Evolutionary conservation across 345 rosid species (phyloP), one percentile per base, ranked within the genome.

Genomic region (Populus ilicifolia): DNA sequence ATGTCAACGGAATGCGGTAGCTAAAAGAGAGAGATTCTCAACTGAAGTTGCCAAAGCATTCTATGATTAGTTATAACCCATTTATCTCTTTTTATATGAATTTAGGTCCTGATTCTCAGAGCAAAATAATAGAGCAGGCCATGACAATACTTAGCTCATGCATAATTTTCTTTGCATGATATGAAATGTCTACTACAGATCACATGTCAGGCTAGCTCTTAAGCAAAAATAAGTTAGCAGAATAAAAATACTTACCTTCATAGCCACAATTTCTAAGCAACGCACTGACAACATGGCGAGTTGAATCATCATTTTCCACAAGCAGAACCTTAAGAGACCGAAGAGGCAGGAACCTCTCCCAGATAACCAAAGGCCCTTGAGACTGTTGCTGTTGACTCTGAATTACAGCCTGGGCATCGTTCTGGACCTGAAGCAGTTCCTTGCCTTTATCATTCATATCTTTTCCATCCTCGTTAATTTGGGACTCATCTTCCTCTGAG

Each of bases 221-320:
- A 7, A 59, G 63, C 71, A 30, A 39, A 59, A 25, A 79, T 43
- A 35, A 12, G 41, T 76, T 52, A 16, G 73, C 43, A 11, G 25
- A 17, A 54, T 38, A 71, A 50, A 14, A 17, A 56, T 8, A 16
- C 79, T 73, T 23, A 81, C 89, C 90, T 81, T 78, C 85, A 27
- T 85, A 87, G 78, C 90, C 83, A 75, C 87, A 87, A 18, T 81
- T 87, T 54, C 66, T 75, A 54, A 87, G 87, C 27, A 87, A 65
- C 14, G 90, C 88, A 63, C 50, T 72, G 54, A 87, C 82, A 67
- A 85, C 78, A 54, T 79, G 83, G 30, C 88, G 78, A 62, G 89
- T 85, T 27, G 89, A 81, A 67, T 87, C 86, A 48, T 87, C 89
- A 23, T 69, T 79, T 79, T 87, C 90, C 44, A 80, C 90, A 77